Conservation (phyloP, 1,284 basidiomycete genomes). For the Sanghuangporus baumii region DNA sequence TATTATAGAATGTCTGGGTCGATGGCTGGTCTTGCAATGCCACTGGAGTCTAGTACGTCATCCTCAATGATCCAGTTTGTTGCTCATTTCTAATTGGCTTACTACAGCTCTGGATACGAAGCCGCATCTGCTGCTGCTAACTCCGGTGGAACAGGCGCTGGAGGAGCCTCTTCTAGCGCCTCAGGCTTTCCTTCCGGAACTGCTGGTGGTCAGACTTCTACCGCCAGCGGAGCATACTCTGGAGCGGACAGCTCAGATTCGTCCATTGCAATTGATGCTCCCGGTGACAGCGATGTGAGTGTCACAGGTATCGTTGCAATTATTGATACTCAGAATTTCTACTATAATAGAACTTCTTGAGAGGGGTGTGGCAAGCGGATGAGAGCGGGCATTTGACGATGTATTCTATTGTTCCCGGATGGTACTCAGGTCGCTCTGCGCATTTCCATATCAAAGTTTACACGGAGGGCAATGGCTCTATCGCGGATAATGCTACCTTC, state of each 20-base stretch:
- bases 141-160: not conserved
- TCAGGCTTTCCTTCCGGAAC: not conserved
- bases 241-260: not conserved
- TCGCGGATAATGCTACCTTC: constrained; percentile 13
- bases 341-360: constrained; percentile 1
- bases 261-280: not conserved
- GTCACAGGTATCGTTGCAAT: no score
- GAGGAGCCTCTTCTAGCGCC: not conserved
- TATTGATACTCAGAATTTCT: not conserved
- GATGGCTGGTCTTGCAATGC: constrained; percentile 11
- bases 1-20: constrained; percentile 7
- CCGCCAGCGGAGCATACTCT: constrained; percentile 4
- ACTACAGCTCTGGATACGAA: constrained; percentile 6
- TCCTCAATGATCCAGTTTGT: not conserved
- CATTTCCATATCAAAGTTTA: constrained; percentile 15
- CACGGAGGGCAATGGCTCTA: constrained; percentile 8
- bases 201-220: not conserved
- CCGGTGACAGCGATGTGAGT: no score
- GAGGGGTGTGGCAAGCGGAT: constrained; percentile 11
- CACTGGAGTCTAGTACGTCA: constrained; percentile 5
- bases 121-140: not conserved
- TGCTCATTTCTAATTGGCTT: not conserved
- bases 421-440: constrained; percentile 2
- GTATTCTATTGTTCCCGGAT: constrained; percentile 8
- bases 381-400: constrained; percentile 9